Evolutionary conservation across 768 basidiomycete species (phyloP).

Genomic region (Psilocybe cyanescens): DNA sequence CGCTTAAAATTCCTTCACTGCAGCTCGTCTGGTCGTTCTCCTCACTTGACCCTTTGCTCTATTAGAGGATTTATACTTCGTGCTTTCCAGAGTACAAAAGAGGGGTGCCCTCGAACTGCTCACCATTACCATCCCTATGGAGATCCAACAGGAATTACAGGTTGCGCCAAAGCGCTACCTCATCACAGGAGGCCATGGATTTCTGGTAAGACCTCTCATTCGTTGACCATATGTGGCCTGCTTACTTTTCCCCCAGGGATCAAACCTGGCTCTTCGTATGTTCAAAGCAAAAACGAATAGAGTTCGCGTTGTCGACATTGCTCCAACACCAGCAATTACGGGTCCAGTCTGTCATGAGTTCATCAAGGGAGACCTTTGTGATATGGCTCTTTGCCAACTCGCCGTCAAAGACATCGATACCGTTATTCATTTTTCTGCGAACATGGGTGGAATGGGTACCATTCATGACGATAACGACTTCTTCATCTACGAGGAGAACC

Average conservation of each 20-base stretch:
- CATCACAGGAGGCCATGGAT: constrained; percentile 56
- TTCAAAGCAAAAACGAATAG: constrained; percentile 25
- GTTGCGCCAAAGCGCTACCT: constrained; percentile 27
- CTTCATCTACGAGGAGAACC: constrained; percentile 51
- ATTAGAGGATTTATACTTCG: too few relatives aligned
- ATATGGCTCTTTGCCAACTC: constrained; percentile 38
- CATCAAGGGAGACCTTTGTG: constrained; percentile 49
- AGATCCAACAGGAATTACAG: neutral
- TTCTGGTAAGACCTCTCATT: constrained; percentile 41
- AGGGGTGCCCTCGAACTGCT: neutral
- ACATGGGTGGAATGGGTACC: constrained; percentile 68
- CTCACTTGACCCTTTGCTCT: too few relatives aligned
- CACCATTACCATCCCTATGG: neutral
- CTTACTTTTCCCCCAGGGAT: constrained; percentile 40
- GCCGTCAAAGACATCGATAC: constrained; percentile 43
- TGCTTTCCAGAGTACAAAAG: too few relatives aligned
- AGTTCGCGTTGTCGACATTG: constrained; percentile 50
- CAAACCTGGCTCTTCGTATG: constrained; percentile 49
- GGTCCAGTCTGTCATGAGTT: constrained; percentile 36
- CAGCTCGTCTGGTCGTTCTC: too few relatives aligned
- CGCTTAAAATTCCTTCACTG: too few relatives aligned
- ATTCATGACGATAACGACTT: constrained; percentile 57
- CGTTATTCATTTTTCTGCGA: constrained; percentile 62
- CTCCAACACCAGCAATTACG: constrained; percentile 23
- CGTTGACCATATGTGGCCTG: constrained; percentile 1